Percentiles rank a stretch among this genome's conserved stretches.
These are phyloP conservation scores for Trypethelium eluteriae DNA, from an alignment of 495 filamentous ascomycete genomes.

Conservation along the genomic window DNA sequence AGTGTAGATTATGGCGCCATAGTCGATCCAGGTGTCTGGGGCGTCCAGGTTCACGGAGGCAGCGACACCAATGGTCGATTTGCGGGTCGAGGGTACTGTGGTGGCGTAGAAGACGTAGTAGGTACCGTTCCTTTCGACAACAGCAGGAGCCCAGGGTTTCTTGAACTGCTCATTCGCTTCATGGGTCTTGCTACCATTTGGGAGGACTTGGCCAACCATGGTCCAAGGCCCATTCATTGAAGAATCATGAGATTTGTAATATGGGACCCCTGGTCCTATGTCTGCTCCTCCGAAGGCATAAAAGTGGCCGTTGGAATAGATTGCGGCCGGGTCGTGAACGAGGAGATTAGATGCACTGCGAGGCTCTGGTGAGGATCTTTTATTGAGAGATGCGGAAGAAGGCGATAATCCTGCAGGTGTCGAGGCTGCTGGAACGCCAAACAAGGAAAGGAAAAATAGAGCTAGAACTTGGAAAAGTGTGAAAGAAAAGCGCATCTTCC, in stretches of 20 bases:
- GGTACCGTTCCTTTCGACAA: constrained; percentile 44
- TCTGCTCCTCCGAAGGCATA: constrained; percentile 2
- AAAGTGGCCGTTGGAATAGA: not conserved
- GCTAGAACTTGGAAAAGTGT: not conserved
- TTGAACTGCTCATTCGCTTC: not conserved
- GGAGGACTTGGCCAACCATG: not conserved
- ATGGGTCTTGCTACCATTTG: not conserved
- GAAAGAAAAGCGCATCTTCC: not conserved
- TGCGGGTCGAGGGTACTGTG: constrained; percentile 52
- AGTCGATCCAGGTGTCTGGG: constrained; percentile 51
- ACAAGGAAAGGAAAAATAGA: not conserved
- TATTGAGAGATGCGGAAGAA: not conserved
- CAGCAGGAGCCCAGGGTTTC: constrained; percentile 48
- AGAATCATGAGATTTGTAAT: not conserved
- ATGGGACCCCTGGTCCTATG: not conserved
- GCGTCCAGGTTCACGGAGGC: constrained; percentile 50
- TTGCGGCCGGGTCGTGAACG: not conserved
- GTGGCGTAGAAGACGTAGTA: constrained; percentile 69
- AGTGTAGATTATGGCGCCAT: constrained; percentile 37
- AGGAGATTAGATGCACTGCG: not conserved
- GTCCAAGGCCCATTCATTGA: not conserved
- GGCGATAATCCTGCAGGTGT: not conserved
- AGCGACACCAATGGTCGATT: constrained; percentile 61
- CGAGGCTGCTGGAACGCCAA: not conserved
- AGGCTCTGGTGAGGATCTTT: not conserved